A percentile compares a stretch with the other conserved stretches of the same genome.
Conservation (phyloP, 225 moss, liverwort and hornwort species). For the Bryoerythrophyllum caledonicum region DNA sequence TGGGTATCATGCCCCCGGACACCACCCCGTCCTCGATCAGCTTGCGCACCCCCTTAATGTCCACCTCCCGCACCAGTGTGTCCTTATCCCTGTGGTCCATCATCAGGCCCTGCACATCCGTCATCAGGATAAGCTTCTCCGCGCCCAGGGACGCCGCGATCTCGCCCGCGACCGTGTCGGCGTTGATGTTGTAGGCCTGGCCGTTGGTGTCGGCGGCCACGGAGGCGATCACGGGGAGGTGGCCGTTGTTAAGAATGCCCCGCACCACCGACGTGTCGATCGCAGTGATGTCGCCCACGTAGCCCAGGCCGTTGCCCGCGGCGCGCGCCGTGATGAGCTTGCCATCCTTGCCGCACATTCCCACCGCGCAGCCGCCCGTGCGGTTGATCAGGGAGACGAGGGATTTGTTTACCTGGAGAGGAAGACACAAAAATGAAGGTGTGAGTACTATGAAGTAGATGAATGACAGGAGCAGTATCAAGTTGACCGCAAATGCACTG, state of each 20-base stretch:
- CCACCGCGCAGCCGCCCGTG: slow-evolving; percentile 81
- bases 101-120: slow-evolving; percentile 91
- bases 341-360: slow-evolving; percentile 93
- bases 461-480: no score
- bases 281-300: slow-evolving; percentile 82
- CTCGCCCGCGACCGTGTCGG: slow-evolving; percentile 87
- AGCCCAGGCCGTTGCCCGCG: slow-evolving; percentile 67
- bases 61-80: slow-evolving; percentile 67
- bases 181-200: slow-evolving; percentile 94
- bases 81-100: slow-evolving; percentile 62
- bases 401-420: slow-evolving; percentile 76
- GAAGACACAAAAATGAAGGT: neutral
- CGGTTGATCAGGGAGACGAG: slow-evolving; percentile 95
- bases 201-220: slow-evolving; percentile 80
- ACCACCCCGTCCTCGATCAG: slow-evolving; percentile 70
- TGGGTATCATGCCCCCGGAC: slow-evolving; percentile 94
- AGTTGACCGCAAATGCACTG: no score
- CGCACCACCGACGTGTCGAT: slow-evolving; percentile 73
- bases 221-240: slow-evolving; percentile 87
- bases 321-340: slow-evolving; percentile 80
- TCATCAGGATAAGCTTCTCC: slow-evolving; percentile 95
- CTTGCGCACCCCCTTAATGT: slow-evolving; percentile 71
- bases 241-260: slow-evolving; percentile 65
- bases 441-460: no score
- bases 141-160: slow-evolving; percentile 89